A percentile compares a stretch with the other conserved stretches of the same genome.
Evolutionary conservation across 2,329 filamentous ascomycete species (phyloP).

Genomic region (Talaromyces amestolkiae): DNA sequence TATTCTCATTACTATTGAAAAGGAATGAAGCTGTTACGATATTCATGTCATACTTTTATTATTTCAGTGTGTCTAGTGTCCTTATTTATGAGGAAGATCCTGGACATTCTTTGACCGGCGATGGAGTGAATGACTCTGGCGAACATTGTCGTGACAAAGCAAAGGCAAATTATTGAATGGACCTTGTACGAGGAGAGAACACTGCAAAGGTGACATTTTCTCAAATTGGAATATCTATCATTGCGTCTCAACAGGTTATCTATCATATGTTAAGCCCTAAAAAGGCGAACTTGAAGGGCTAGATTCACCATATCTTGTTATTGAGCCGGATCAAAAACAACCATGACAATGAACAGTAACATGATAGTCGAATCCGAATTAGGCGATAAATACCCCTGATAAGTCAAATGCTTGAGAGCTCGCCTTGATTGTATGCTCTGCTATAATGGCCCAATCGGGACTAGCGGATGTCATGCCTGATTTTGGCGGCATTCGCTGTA

Average conservation of each 20-base stretch:
- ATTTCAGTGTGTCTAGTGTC: background rate
- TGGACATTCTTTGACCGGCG: background rate
- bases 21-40: background rate
- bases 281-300: background rate
- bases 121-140: background rate
- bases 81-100: background rate
- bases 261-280: background rate
- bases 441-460: background rate
- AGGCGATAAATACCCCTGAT: background rate
- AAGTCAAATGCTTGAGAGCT: background rate
- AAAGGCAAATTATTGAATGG: background rate
- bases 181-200: background rate
- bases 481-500: background rate
- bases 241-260: background rate
- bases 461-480: slow-evolving; percentile 3
- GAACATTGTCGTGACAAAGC: background rate
- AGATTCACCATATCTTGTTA: background rate
- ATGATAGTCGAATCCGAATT: too few relatives aligned
- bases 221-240: background rate
- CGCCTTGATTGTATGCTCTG: background rate
- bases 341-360: background rate
- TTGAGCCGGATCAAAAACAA: background rate
- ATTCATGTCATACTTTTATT: background rate
- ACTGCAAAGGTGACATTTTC: background rate
- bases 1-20: background rate